Evolutionary conservation across 1,284 basidiomycete species (phyloP).

Genomic region (Tremellales sp.): DNA sequence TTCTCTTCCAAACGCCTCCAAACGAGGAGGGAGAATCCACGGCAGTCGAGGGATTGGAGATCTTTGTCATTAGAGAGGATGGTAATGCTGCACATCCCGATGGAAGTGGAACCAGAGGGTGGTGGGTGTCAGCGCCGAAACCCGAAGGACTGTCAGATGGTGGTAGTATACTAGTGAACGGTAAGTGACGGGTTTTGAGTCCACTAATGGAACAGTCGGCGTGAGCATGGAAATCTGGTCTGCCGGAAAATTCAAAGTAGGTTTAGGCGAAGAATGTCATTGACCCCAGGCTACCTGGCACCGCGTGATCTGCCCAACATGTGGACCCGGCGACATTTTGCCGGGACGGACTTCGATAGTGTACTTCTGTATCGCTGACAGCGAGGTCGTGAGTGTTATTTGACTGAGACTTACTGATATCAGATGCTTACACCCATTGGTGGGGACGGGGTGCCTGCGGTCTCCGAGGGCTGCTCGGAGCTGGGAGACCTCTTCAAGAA

Average conservation of each 20-base stretch:
- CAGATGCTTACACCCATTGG: constrained; percentile 2
- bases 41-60: constrained; percentile 12
- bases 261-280: too few species aligned
- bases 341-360: constrained; percentile 6
- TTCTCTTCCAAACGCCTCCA: constrained; percentile 13
- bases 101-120: constrained; percentile 8
- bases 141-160: constrained; percentile 5
- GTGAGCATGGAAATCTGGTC: constrained; percentile 15
- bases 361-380: constrained; percentile 9
- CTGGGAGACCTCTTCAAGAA: constrained; percentile 2
- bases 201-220: constrained; percentile 4
- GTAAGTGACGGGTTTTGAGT: constrained; percentile 1
- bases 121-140: constrained; percentile 13
- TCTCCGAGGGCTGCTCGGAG: constrained; percentile 1
- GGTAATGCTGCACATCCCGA: constrained; percentile 6
- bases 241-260: constrained; percentile 9
- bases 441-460: background rate
- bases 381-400: constrained; percentile 5
- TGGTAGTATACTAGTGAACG: constrained; percentile 13
- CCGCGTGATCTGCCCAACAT: constrained; percentile 4
- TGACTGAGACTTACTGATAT: background rate
- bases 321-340: constrained; percentile 1
- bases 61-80: constrained; percentile 11
- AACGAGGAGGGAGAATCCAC: constrained; percentile 5
- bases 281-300: too few species aligned